Base-by-base conservation (phyloP, 2,329 filamentous ascomycete species). In the Diaporthe vexans region DNA sequence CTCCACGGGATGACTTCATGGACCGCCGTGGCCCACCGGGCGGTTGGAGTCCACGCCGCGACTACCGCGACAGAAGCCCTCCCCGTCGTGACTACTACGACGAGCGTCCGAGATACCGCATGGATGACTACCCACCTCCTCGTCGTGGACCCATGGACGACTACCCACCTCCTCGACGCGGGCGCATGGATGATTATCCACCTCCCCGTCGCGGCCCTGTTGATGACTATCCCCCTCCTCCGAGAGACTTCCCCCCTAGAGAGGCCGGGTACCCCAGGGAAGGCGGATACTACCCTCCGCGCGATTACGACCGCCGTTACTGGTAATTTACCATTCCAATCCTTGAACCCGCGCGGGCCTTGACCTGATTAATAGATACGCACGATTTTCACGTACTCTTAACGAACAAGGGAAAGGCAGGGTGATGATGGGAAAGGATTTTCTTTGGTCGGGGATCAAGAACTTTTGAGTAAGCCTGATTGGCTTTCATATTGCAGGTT, bases 51-150 rank as follows among this genome's bases (percentile, higher is more conserved):
- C 95, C 95, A 76, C 93, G 93, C 77, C 91, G 94, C 26, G 88
- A 87, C 77, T 98, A 98, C 84, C 95, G 96, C 82, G 95, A 97
- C 81, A 92, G 95, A 79, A 96, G 94, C 80, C 93, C 93, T 37
- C 63, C 63, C 73, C 93, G 93, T 75, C 93, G 94, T 78, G 94
- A 96, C 75, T 97, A 98, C 85, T 97, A 98, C 84, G 93, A 94
- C 61, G 94, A 96, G 77, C 91, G 63, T 43, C 59, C 93, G 79
- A 91, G 93, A 67, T 95, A 95, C 80, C 93, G 94, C 58, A 88
- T 94, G 77, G 93, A 95, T 76, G 95, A 97, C 80, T 97, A 97
- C 75, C 85, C 85, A 78, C 91, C 91, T 72, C 91, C 89, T 72
- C 88, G 93, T 76, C 88, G 89, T 77, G 87, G 93, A 74, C 94